Conservation (phyloP, 2,329 filamentous ascomycete genomes). For the Parascedosporium putredinis region DNA sequence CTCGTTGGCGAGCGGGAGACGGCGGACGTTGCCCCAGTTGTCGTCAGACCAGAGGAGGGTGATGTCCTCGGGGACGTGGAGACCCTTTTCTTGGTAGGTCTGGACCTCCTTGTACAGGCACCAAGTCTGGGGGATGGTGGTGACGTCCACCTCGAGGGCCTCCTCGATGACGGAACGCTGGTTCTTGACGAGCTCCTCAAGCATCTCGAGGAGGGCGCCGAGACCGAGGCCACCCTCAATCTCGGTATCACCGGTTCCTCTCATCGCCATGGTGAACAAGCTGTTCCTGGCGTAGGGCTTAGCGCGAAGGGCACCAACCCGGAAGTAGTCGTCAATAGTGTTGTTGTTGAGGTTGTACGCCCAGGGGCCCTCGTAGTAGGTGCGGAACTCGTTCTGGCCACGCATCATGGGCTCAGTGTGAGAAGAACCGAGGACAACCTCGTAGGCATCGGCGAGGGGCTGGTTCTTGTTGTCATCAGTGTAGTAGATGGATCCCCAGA, state of each 20-base stretch:
- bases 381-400: slow-evolving; percentile 45
- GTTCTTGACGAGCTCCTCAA: slow-evolving; percentile 49
- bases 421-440: slow-evolving; percentile 61
- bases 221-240: slow-evolving; percentile 39
- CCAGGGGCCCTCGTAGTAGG: slow-evolving; percentile 51
- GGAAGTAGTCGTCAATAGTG: slow-evolving; percentile 58
- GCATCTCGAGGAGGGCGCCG: slow-evolving; percentile 44
- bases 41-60: slow-evolving; percentile 61
- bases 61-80: slow-evolving; percentile 51
- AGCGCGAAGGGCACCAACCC: slow-evolving; percentile 53
- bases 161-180: slow-evolving; percentile 49
- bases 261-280: slow-evolving; percentile 60
- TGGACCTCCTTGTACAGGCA: slow-evolving; percentile 68
- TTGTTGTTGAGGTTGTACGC: slow-evolving; percentile 59
- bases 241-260: slow-evolving; percentile 57
- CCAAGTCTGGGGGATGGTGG: slow-evolving; percentile 57
- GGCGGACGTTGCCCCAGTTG: slow-evolving; percentile 56
- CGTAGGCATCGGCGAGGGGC: slow-evolving; percentile 61
- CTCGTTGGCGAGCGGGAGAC: slow-evolving; percentile 51
- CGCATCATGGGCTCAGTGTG: slow-evolving; percentile 65
- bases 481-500: slow-evolving; percentile 63
- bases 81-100: slow-evolving; percentile 54
- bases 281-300: slow-evolving; percentile 54
- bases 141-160: slow-evolving; percentile 39
- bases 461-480: slow-evolving; percentile 61